phyloP scores from a whole-genome alignment of 148 eudicot genomes.

The Rhododendron williamsianum region DNA sequence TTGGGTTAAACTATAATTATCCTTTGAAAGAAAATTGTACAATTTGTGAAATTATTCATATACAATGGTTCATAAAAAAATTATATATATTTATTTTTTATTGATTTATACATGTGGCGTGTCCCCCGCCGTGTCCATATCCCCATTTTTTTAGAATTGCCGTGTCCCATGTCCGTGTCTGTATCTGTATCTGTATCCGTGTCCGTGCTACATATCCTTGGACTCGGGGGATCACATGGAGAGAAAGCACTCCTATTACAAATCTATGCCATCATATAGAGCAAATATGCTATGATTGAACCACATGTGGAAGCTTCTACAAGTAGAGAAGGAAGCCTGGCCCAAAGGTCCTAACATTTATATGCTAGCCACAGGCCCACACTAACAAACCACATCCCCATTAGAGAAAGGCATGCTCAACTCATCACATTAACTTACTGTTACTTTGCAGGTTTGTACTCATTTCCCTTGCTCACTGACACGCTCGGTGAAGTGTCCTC shows the following conservation, averaged over 20 bases:
- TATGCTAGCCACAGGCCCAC: background rate
- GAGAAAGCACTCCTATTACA: background rate
- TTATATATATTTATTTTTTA: too few species aligned
- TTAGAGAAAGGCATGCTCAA: background rate
- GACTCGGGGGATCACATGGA: background rate
- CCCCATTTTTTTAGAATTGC: too few species aligned
- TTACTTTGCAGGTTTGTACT: background rate
- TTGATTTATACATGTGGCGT: too few species aligned
- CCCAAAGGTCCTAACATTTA: background rate
- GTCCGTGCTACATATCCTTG: too few species aligned
- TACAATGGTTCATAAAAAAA: too few species aligned
- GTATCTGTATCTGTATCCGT: too few species aligned
- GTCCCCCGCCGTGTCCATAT: too few species aligned
- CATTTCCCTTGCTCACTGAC: background rate
- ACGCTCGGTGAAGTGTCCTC: background rate
- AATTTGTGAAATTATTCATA: too few species aligned
- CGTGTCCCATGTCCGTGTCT: too few species aligned
- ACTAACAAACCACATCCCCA: background rate
- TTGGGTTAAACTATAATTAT: too few species aligned
- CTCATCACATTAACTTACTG: background rate
- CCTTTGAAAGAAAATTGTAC: too few species aligned
- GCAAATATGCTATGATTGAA: background rate
- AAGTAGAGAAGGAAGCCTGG: background rate
- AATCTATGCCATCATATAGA: background rate
- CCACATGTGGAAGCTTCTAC: background rate